Evolutionary conservation across 345 rosid genomes (phyloP).

Genomic region (Angophora floribunda): DNA sequence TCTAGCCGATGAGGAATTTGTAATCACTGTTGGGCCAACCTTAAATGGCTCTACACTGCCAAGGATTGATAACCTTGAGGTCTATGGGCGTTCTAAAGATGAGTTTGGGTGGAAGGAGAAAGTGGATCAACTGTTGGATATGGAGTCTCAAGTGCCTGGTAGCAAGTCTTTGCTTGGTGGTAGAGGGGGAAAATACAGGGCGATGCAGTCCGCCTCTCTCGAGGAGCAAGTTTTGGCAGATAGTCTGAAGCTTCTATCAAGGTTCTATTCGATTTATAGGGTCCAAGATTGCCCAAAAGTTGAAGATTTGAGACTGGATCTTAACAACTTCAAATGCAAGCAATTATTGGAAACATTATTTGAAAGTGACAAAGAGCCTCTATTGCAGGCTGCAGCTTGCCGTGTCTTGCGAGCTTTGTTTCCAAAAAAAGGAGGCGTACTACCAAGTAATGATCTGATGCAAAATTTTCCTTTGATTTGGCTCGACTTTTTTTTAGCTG

Average conservation of each 20-base stretch:
- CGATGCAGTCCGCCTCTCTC: constrained; percentile 53
- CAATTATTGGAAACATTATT: constrained; percentile 67
- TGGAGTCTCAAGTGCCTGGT: constrained; percentile 95
- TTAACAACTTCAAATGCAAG: constrained; percentile 67
- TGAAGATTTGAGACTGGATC: constrained; percentile 42
- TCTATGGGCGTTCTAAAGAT: constrained; percentile 94
- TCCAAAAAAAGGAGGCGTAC: constrained; percentile 73
- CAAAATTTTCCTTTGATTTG: not conserved
- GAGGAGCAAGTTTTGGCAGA: constrained; percentile 94
- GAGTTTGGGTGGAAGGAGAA: constrained; percentile 99
- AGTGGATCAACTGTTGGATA: constrained; percentile 80
- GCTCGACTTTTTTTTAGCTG: not conserved
- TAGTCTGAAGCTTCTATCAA: constrained; percentile 80
- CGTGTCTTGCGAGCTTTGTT: constrained; percentile 79
- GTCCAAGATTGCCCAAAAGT: constrained; percentile 21
- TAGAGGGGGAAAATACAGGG: constrained; percentile 58
- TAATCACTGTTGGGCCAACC: constrained; percentile 75
- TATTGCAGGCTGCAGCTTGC: constrained; percentile 89
- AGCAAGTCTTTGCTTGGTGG: constrained; percentile 54
- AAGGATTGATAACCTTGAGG: constrained; percentile 91
- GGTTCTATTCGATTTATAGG: constrained; percentile 45
- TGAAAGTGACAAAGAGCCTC: constrained; percentile 85
- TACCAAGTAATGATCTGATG: constrained; percentile 44
- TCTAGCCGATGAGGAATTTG: constrained; percentile 94
- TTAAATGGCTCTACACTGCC: constrained; percentile 71